Percentiles rank a stretch among this genome's conserved stretches.
These are phyloP conservation scores for Podaxis sp. DNA, from an alignment of 768 basidiomycete species.

Conservation along the genomic window DNA sequence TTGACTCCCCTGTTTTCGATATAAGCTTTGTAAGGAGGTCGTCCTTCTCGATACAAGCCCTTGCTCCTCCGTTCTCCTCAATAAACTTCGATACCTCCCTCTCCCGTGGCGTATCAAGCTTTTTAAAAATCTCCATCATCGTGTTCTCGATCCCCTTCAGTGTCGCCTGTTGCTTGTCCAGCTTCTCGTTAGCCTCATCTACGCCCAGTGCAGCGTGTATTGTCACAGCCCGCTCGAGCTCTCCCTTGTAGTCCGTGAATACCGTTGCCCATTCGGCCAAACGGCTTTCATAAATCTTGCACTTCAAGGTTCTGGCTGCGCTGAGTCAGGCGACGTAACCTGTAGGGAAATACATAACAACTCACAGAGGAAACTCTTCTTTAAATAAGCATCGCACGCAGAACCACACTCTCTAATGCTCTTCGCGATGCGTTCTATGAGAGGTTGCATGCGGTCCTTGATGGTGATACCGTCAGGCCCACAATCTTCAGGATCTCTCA, in stretches of 20 bases:
- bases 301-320: slow-evolving; percentile 29
- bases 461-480: slow-evolving; percentile 34
- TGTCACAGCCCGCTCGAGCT: slow-evolving; percentile 30
- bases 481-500: slow-evolving; percentile 23
- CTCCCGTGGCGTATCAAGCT: slow-evolving; percentile 34
- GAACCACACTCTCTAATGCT: slow-evolving; percentile 45
- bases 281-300: slow-evolving; percentile 31
- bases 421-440: slow-evolving; percentile 30
- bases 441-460: slow-evolving; percentile 29
- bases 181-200: slow-evolving; percentile 28
- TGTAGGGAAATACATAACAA: neutral
- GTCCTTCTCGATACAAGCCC: slow-evolving; percentile 31
- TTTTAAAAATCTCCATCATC: slow-evolving; percentile 30
- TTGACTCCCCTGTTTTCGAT: slow-evolving; percentile 20
- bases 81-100: slow-evolving; percentile 31
- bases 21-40: slow-evolving; percentile 26
- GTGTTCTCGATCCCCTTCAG: slow-evolving; percentile 24
- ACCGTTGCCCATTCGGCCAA: slow-evolving; percentile 29
- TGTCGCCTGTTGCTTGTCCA: slow-evolving; percentile 21
- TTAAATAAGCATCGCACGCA: slow-evolving; percentile 45
- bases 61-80: slow-evolving; percentile 31
- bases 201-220: slow-evolving; percentile 33
- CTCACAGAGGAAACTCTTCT: slow-evolving; percentile 41
- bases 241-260: slow-evolving; percentile 30
- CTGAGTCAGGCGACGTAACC: neutral